Conservation (phyloP, 441 rosid species). For the Dalechampia spathulata region DNA sequence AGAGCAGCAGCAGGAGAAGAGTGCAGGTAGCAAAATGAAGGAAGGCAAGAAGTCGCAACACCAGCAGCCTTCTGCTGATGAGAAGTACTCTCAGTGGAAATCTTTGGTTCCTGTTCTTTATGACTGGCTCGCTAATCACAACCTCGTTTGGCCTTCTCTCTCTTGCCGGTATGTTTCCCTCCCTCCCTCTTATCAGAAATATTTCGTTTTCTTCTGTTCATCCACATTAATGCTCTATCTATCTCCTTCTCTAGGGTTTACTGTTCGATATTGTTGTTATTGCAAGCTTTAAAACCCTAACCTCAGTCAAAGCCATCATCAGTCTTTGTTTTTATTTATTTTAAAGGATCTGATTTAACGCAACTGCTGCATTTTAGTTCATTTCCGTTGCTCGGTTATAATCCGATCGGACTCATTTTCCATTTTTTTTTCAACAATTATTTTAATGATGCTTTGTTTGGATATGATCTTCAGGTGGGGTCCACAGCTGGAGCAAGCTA, state of each 20-base stretch:
- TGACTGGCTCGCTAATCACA: slow-evolving; percentile 98
- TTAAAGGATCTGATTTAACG: no score
- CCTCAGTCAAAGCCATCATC: no score
- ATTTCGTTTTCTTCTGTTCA: no score
- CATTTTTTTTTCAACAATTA: not conserved
- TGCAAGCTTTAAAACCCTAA: no score
- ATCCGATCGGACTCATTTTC: no score
- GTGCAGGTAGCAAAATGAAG: slow-evolving; percentile 28
- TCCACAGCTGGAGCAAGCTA: slow-evolving; percentile 90
- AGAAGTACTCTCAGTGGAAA: slow-evolving; percentile 92
- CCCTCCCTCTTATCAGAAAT: not conserved
- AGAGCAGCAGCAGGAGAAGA: slow-evolving; percentile 16
- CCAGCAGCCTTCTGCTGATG: slow-evolving; percentile 57
- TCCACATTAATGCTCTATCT: no score
- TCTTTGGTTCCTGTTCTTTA: slow-evolving; percentile 93
- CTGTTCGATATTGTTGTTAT: no score
- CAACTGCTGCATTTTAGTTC: no score
- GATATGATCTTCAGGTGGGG: no score
- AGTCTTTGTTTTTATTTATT: no score
- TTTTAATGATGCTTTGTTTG: no score
- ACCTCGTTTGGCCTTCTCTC: slow-evolving; percentile 99
- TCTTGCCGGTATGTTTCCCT: slow-evolving; percentile 65
- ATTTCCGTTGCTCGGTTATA: no score
- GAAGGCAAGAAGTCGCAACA: slow-evolving; percentile 37
- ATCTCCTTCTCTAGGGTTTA: slow-evolving; percentile 14